Conservation (phyloP, 345 rosid genomes). For the Excoecaria cochinchinensis region DNA sequence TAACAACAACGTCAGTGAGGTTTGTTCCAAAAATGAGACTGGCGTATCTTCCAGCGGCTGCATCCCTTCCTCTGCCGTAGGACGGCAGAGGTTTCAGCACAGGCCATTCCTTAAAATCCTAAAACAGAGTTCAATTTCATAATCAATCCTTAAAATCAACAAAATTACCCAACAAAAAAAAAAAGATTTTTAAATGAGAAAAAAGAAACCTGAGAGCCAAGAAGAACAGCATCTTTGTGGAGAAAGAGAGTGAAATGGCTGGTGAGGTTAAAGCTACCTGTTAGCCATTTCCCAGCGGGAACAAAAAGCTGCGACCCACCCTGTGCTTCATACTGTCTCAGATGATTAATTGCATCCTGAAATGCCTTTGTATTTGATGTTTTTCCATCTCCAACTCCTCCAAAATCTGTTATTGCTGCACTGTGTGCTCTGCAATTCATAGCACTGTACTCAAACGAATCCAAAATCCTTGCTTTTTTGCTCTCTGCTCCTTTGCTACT, state of each 20-base stretch:
- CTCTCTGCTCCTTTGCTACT: constrained; percentile 39
- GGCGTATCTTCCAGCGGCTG: constrained; percentile 73
- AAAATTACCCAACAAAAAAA: not conserved
- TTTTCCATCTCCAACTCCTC: constrained; percentile 82
- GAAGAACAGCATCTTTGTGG: constrained; percentile 74
- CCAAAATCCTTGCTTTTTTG: constrained; percentile 30
- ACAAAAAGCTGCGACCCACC: constrained; percentile 79
- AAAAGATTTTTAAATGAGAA: not conserved
- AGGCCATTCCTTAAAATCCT: constrained; percentile 72
- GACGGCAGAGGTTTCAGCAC: constrained; percentile 75
- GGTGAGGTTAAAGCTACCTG: constrained; percentile 76
- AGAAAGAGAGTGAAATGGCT: constrained; percentile 90
- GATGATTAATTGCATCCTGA: constrained; percentile 53
- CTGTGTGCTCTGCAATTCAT: constrained; percentile 75
- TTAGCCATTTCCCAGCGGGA: constrained; percentile 84
- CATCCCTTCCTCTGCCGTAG: constrained; percentile 91
- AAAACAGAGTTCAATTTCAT: not conserved
- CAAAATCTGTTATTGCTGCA: constrained; percentile 78
- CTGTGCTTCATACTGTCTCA: constrained; percentile 48
- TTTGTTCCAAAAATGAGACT: constrained; percentile 85
- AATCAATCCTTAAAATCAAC: not conserved
- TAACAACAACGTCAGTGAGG: constrained; percentile 78
- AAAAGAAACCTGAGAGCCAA: constrained; percentile 66
- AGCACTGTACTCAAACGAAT: constrained; percentile 65
- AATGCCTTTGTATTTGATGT: constrained; percentile 83